Evolutionary conservation across 2,329 filamentous ascomycete genomes (phyloP), one percentile per base, ranked within the genome.

Genomic region (Ceratocystis eucalypticola): DNA sequence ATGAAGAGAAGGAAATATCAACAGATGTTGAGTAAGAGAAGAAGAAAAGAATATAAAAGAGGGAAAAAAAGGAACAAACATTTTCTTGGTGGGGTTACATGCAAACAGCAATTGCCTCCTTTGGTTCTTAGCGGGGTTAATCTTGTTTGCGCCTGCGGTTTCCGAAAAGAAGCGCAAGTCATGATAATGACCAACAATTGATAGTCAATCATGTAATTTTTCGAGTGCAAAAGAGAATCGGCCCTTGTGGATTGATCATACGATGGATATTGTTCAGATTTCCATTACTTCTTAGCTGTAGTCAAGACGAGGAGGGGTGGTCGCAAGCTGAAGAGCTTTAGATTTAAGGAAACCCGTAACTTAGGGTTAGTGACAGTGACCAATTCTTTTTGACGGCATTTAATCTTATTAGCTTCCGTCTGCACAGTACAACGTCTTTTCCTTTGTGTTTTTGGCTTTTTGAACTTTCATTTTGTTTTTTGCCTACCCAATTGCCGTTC

Each of bases 401-500:
- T 8, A 33, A 3, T 37, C 1, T 37, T 37, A 4, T 3, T 8
- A 25, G 20, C 55, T 37, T 33, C 28, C 20, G 15, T 15, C 7
- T n/a, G 30, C 17, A 30, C 15, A 59, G n/a, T 28, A 15, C 4
- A 28, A 1, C n/a, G 6, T n/a, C 30, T 7, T n/a, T 53, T 22
- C 2, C 17, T 22, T 20, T 20, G 17, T 17, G 17, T 53, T 53
- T 28, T 22, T 22, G 8, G 5, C 25, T 64, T 67, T 67, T 67
- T 64, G 22, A 67, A 46, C 33, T 67, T 67, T 67, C 62, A 64
- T 67, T 66, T 67, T 66, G 10, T 61, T 67, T 67, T 67, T 67
- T 67, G 66, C 30, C 53, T 61, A 67, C 66, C 66, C 66, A 50
- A 44, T 65, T 48, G 62, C 15, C 62, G 59, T 55, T 48, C 30